phyloP scores from a whole-genome alignment of 169 alveolate species.

The Plasmodium vivax region DNA sequence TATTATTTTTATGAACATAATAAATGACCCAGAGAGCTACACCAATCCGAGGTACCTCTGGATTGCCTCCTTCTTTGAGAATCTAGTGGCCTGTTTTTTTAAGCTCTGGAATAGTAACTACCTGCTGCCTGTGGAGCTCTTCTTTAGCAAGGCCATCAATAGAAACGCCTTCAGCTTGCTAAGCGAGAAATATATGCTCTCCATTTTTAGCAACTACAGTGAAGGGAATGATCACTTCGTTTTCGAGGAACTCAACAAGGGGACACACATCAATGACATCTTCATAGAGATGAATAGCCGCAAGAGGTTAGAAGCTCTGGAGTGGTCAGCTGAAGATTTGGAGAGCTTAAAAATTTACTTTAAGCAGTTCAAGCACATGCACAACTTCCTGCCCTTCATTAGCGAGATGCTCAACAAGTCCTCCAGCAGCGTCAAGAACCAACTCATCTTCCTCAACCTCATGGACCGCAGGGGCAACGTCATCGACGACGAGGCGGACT shows the following conservation, averaged over 20 bases:
- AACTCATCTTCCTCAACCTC: slow-evolving; percentile 29
- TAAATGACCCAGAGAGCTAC: slow-evolving; percentile 33
- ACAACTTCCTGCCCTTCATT: slow-evolving; percentile 37
- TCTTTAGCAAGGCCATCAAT: slow-evolving; percentile 41
- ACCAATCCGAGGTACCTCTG: slow-evolving; percentile 28
- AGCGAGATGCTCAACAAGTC: slow-evolving; percentile 67
- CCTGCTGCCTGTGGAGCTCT: slow-evolving; percentile 26
- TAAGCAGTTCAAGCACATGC: slow-evolving; percentile 68
- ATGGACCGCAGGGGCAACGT: slow-evolving; percentile 53
- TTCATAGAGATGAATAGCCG: slow-evolving; percentile 30
- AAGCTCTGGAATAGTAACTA: slow-evolving; percentile 47
- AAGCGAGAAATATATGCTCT: slow-evolving; percentile 57
- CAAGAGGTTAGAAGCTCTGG: slow-evolving; percentile 54
- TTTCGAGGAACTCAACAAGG: slow-evolving; percentile 25
- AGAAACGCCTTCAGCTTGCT: slow-evolving; percentile 13
- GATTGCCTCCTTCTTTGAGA: slow-evolving; percentile 50
- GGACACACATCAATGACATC: slow-evolving; percentile 17
- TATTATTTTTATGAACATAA: slow-evolving; percentile 25
- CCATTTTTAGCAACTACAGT: slow-evolving; percentile 63
- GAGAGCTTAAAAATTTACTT: slow-evolving; percentile 39
- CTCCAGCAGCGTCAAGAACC: slow-evolving; percentile 40
- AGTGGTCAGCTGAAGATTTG: slow-evolving; percentile 54
- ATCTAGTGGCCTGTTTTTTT: slow-evolving; percentile 30
- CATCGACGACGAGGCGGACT: neutral
- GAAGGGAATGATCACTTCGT: slow-evolving; percentile 57